These are phyloP conservation scores for Albizia julibrissin DNA, from an alignment of 306 rosid genomes.

Conservation along the genomic window DNA sequence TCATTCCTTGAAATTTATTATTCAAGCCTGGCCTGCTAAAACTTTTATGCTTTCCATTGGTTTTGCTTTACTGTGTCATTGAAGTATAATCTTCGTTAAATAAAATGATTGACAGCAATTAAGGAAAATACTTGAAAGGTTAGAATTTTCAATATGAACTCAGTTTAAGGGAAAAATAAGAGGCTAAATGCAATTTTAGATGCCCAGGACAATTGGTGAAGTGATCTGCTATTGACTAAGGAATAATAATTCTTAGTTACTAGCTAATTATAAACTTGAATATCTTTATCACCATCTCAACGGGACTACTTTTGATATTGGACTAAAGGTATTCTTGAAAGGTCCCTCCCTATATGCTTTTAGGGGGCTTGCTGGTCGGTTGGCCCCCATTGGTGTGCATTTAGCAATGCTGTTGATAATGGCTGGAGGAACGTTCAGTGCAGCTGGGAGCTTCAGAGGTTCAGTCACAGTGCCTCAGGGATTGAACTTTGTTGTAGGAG, in stretches of 20 bases:
- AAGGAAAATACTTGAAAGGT: background rate
- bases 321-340: slow-evolving; percentile 75
- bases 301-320: slow-evolving; percentile 19
- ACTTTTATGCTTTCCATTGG: background rate
- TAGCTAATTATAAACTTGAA: slow-evolving; percentile 21
- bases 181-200: background rate
- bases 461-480: slow-evolving; percentile 96
- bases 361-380: slow-evolving; percentile 83
- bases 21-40: background rate
- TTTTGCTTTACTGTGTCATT: background rate
- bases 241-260: background rate
- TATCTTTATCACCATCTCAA: background rate
- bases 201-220: background rate
- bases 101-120: background rate
- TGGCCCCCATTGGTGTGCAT: slow-evolving; percentile 96
- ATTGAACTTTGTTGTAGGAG: slow-evolving; percentile 87
- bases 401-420: slow-evolving; percentile 85
- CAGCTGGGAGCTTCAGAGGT: slow-evolving; percentile 94
- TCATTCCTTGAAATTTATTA: background rate
- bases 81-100: background rate
- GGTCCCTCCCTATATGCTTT: slow-evolving; percentile 88
- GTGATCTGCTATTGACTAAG: background rate
- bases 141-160: background rate
- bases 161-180: background rate
- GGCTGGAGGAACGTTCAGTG: slow-evolving; percentile 94